These are phyloP conservation scores for Pseudogymnoascus sp. DNA, from an alignment of 2,329 filamentous ascomycete genomes.

Conservation along the genomic window DNA sequence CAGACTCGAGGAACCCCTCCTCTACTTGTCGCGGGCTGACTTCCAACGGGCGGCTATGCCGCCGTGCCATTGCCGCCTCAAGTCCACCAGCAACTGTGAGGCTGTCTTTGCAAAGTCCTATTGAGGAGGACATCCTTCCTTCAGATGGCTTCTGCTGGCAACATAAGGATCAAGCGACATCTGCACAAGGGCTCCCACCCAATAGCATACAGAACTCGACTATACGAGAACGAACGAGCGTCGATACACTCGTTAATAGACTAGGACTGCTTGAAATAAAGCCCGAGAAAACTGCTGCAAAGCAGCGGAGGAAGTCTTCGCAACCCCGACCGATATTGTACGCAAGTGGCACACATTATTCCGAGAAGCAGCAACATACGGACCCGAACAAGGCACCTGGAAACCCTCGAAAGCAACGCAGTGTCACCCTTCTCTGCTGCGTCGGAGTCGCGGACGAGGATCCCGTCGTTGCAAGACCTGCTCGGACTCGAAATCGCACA, in stretches of 20 bases:
- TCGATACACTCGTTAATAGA: slow-evolving; percentile 78
- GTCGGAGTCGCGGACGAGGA: slow-evolving; percentile 22
- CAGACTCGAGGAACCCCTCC: slow-evolving; percentile 75
- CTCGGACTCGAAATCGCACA: background rate
- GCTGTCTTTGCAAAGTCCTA: slow-evolving; percentile 21
- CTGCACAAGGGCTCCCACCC: slow-evolving; percentile 38
- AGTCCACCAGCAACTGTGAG: slow-evolving; percentile 18
- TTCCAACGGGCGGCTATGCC: slow-evolving; percentile 70
- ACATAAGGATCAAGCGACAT: slow-evolving; percentile 74
- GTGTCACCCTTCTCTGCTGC: slow-evolving; percentile 22
- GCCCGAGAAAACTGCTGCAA: slow-evolving; percentile 19
- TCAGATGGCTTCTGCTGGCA: slow-evolving; percentile 70
- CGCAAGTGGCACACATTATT: slow-evolving; percentile 19
- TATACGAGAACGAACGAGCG: slow-evolving; percentile 59
- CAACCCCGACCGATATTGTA: slow-evolving; percentile 11
- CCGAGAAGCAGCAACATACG: slow-evolving; percentile 19
- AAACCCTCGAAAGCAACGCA: background rate
- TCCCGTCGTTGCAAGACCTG: background rate
- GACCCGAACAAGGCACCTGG: slow-evolving; percentile 7
- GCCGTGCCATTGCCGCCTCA: slow-evolving; percentile 53
- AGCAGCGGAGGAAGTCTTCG: slow-evolving; percentile 20
- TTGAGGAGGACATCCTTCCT: slow-evolving; percentile 14
- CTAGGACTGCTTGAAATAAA: slow-evolving; percentile 62
- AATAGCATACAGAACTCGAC: slow-evolving; percentile 37
- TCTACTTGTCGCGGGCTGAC: slow-evolving; percentile 88